phyloP scores from a whole-genome alignment of 305 asterid species.

The Fraxinus sp. region DNA sequence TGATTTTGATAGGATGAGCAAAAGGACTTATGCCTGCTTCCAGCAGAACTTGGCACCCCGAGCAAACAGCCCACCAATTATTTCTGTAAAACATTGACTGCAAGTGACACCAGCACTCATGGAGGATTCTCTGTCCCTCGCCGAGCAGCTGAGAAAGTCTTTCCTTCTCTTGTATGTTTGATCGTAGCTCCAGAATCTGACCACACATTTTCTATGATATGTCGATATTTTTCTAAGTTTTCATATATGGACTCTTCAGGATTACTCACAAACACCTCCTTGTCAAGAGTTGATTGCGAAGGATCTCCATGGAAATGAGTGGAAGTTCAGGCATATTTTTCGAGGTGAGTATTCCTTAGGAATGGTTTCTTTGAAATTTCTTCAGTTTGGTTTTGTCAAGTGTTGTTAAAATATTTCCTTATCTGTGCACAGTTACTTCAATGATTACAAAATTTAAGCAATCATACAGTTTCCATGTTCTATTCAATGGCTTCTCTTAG shows the following conservation, averaged over 20 bases:
- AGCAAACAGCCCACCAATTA: conserved; percentile 94
- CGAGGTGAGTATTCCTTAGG: conserved; percentile 55
- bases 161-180: conserved; percentile 86
- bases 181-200: background rate
- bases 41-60: conserved; percentile 78
- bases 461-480: background rate
- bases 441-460: background rate
- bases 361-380: background rate
- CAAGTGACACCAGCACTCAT: conserved; percentile 96
- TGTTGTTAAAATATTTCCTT: background rate
- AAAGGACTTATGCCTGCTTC: conserved; percentile 79
- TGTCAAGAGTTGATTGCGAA: conserved; percentile 85
- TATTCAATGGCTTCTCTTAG: background rate
- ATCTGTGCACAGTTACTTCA: background rate
- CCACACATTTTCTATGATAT: background rate
- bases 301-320: conserved; percentile 96
- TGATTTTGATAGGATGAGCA: conserved; percentile 76
- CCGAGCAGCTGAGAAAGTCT: conserved; percentile 97
- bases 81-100: conserved; percentile 88
- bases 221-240: conserved; percentile 15
- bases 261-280: conserved; percentile 88
- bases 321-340: conserved; percentile 96
- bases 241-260: conserved; percentile 43
- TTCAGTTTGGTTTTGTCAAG: background rate
- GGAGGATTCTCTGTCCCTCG: conserved; percentile 99